Conservation (phyloP, 768 basidiomycete genomes). For the Leccinum pellstonianum region DNA sequence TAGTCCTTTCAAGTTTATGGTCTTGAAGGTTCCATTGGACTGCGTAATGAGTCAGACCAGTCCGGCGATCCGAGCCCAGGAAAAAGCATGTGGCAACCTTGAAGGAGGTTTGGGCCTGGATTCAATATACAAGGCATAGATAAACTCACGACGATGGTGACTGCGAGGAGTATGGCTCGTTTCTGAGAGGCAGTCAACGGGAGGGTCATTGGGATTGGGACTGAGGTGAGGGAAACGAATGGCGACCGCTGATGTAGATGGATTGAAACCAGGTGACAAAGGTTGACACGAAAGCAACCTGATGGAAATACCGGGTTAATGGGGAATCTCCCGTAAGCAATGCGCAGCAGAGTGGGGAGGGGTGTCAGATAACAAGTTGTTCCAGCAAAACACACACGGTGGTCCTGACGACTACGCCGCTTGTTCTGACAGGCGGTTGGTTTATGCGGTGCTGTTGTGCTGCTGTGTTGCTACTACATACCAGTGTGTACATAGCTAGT, state of each 20-base stretch:
- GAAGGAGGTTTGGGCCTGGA: neutral
- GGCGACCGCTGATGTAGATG: neutral
- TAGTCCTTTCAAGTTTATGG: neutral
- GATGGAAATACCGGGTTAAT: neutral
- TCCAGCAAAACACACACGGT: neutral
- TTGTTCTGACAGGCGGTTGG: too few species aligned
- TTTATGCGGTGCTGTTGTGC: too few species aligned
- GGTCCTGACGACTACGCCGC: neutral
- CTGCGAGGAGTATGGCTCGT: conserved; percentile 28
- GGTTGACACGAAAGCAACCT: neutral
- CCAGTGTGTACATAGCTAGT: too few species aligned
- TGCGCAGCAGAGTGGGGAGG: neutral
- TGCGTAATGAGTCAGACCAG: conserved; percentile 3
- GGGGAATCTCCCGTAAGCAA: neutral
- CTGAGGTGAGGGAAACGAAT: neutral
- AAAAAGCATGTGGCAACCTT: conserved; percentile 26
- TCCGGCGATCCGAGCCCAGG: conserved; percentile 12
- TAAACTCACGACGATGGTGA: conserved; percentile 25
- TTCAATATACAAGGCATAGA: too few species aligned
- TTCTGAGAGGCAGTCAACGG: conserved; percentile 31
- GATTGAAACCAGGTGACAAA: neutral
- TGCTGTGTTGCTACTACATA: too few species aligned
- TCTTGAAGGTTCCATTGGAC: conserved; percentile 1
- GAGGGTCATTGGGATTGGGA: conserved; percentile 18
- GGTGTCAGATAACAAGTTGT: neutral